A percentile compares a stretch with the other conserved stretches of the same genome.
These are phyloP conservation scores for Fusarium succisae DNA, from an alignment of 2,329 filamentous ascomycete genomes.

Conservation along the genomic window DNA sequence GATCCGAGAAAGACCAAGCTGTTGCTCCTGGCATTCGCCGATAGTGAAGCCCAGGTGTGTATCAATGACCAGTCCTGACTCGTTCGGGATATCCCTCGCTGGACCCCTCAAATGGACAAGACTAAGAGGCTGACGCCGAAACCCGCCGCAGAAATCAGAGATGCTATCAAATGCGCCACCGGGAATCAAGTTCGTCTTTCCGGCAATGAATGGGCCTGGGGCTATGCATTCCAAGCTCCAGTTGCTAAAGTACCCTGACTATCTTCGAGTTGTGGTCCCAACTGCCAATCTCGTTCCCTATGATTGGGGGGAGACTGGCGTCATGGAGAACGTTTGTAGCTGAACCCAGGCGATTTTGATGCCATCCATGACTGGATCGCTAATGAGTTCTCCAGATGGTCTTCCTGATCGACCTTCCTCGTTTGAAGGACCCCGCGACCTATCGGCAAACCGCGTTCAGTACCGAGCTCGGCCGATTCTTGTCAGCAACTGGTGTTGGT, in stretches of 20 bases:
- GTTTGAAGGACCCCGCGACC: slow-evolving; percentile 51
- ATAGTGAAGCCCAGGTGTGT: slow-evolving; percentile 61
- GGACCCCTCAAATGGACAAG: slow-evolving; percentile 5
- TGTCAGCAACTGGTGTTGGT: slow-evolving; percentile 72
- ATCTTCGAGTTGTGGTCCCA: slow-evolving; percentile 84
- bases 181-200: slow-evolving; percentile 80
- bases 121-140: slow-evolving; percentile 29
- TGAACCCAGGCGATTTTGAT: slow-evolving; percentile 23
- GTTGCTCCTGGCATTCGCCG: slow-evolving; percentile 67
- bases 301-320: slow-evolving; percentile 88
- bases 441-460: slow-evolving; percentile 64
- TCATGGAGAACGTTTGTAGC: slow-evolving; percentile 80
- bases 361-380: slow-evolving; percentile 14
- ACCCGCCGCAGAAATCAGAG: slow-evolving; percentile 51
- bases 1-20: slow-evolving; percentile 68
- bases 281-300: slow-evolving; percentile 86
- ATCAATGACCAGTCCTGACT: slow-evolving; percentile 10
- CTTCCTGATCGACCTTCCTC: slow-evolving; percentile 92
- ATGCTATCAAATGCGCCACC: slow-evolving; percentile 60
- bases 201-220: slow-evolving; percentile 76
- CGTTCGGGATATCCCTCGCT: slow-evolving; percentile 4
- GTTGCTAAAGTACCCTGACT: slow-evolving; percentile 78
- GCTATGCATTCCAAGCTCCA: slow-evolving; percentile 96
- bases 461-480: slow-evolving; percentile 75
- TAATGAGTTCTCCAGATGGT: slow-evolving; percentile 64